phyloP scores from a whole-genome alignment of 1,139 yeast genomes.

The Debaryomycetaceae sp. region DNA sequence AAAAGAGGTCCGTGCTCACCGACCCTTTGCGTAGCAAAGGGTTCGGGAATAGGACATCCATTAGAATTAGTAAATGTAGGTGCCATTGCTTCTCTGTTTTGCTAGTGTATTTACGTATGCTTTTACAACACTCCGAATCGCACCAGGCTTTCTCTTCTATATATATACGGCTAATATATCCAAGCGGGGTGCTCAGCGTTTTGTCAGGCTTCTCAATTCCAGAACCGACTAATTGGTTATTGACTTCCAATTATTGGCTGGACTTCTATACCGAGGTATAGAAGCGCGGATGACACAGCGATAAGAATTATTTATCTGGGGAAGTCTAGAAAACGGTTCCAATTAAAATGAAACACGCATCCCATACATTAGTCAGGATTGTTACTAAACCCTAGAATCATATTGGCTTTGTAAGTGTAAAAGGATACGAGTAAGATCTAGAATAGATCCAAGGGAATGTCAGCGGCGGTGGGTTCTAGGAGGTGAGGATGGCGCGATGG shows the following conservation, averaged over 20 bases:
- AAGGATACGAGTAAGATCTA: no score
- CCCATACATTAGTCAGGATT: no score
- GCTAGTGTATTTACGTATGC: neutral
- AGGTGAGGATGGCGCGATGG: no score
- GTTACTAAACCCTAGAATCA: no score
- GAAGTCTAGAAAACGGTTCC: neutral
- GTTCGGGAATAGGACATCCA: slow-evolving; percentile 67
- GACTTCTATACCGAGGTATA: slow-evolving; percentile 3
- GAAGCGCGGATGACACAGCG: neutral
- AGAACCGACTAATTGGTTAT: slow-evolving; percentile 2
- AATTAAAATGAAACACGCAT: no score
- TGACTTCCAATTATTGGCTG: slow-evolving; percentile 2
- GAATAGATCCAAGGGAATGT: no score
- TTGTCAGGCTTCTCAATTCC: slow-evolving; percentile 1
- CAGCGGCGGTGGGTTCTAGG: no score
- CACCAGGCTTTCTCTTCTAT: neutral
- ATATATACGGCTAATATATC: slow-evolving; percentile 1
- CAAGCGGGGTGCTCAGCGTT: slow-evolving; percentile 8
- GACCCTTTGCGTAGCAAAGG: slow-evolving; percentile 72
- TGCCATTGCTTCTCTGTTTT: slow-evolving; percentile 7
- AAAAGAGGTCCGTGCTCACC: slow-evolving; percentile 75
- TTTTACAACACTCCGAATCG: no score
- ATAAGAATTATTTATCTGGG: neutral
- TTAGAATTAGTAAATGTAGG: slow-evolving; percentile 58
- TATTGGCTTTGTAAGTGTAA: no score